phyloP scores from a whole-genome alignment of 2,329 filamentous ascomycete species.

The Albophoma yamanashiensis region DNA sequence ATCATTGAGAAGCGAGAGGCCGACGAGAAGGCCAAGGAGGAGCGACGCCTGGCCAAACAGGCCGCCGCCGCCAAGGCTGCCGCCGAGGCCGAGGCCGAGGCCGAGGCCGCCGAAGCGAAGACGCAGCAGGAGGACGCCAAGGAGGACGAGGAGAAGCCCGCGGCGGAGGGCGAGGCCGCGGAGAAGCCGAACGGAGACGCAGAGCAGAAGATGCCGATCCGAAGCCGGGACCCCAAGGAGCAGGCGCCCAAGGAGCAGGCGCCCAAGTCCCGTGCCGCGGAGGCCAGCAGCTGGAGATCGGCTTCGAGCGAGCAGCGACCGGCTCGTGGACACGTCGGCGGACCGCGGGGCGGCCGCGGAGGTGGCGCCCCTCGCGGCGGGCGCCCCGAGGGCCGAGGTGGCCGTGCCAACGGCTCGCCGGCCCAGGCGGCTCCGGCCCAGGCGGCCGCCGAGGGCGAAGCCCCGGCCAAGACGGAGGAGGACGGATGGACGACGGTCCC shows the following conservation, averaged over 20 bases:
- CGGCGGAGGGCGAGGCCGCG: conserved; percentile 12
- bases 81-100: conserved; percentile 28
- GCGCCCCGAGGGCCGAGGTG: conserved; percentile 33
- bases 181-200: conserved; percentile 20
- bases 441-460: conserved; percentile 17
- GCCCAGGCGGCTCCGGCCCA: conserved; percentile 20
- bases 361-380: conserved; percentile 26
- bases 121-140: conserved; percentile 22
- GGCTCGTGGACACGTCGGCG: conserved; percentile 32
- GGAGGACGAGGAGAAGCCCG: conserved; percentile 14
- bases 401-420: conserved; percentile 36
- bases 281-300: conserved; percentile 51
- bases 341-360: conserved; percentile 30
- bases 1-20: conserved; percentile 76
- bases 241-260: conserved; percentile 34
- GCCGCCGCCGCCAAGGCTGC: conserved; percentile 39
- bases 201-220: conserved; percentile 37
- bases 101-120: conserved; percentile 25
- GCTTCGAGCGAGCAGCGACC: conserved; percentile 35
- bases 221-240: conserved; percentile 29
- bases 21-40: conserved; percentile 77
- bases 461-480: conserved; percentile 34
- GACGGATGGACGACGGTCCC: conserved; percentile 54
- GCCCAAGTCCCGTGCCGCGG: conserved; percentile 44
- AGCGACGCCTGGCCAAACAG: conserved; percentile 51